Evolutionary conservation across 352 stramenopile genomes (phyloP).

Genomic region (Phytophthora melonis): DNA sequence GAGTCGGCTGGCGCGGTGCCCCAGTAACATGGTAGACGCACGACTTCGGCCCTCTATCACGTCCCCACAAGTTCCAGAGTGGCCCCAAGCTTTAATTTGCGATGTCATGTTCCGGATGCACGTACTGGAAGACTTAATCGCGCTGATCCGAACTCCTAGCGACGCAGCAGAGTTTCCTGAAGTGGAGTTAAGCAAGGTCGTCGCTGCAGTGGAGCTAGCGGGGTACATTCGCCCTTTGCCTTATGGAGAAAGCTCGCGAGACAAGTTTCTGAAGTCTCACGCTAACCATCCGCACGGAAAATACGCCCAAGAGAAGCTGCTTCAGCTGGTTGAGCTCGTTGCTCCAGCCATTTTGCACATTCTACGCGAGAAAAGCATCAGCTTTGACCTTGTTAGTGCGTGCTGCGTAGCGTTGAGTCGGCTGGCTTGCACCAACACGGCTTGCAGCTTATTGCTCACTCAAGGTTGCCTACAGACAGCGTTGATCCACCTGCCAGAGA

Average conservation of each 20-base stretch:
- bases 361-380: constrained; percentile 57
- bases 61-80: constrained; percentile 54
- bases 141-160: constrained; percentile 54
- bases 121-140: constrained; percentile 73
- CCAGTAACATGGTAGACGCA: constrained; percentile 47
- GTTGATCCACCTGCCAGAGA: constrained; percentile 65
- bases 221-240: constrained; percentile 73
- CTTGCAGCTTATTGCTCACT: constrained; percentile 52
- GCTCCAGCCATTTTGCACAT: constrained; percentile 68
- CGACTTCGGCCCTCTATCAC: constrained; percentile 57
- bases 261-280: constrained; percentile 50
- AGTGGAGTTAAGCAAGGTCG: constrained; percentile 48
- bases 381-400: constrained; percentile 44
- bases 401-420: constrained; percentile 73
- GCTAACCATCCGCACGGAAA: constrained; percentile 38
- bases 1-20: constrained; percentile 59
- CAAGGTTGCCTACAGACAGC: constrained; percentile 68
- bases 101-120: constrained; percentile 73
- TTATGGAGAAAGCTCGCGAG: constrained; percentile 54
- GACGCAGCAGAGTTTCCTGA: constrained; percentile 59
- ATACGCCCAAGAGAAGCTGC: constrained; percentile 57
- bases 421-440: constrained; percentile 64
- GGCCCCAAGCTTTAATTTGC: constrained; percentile 70
- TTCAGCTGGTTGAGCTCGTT: constrained; percentile 56
- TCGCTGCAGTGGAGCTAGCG: constrained; percentile 65